A percentile compares a stretch with the other conserved stretches of the same genome.
Evolutionary conservation across 495 filamentous ascomycete species (phyloP).

Genomic region (Hypoxylon crocopeplum): DNA sequence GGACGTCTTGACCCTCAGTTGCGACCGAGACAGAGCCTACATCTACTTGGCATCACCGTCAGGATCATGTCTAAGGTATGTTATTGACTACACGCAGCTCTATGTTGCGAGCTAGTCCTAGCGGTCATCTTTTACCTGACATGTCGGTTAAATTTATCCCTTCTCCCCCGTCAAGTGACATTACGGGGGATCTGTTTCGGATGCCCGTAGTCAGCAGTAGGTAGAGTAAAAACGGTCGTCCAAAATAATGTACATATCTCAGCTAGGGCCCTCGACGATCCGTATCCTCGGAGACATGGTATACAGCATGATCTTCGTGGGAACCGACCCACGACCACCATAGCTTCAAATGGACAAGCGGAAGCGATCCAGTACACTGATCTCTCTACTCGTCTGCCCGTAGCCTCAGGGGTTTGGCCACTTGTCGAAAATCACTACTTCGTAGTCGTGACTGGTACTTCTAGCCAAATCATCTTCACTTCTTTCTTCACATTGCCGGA

Average conservation of each 20-base stretch:
- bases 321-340: slow-evolving; percentile 27
- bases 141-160: slow-evolving; percentile 3
- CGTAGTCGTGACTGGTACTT: slow-evolving; percentile 10
- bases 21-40: background rate
- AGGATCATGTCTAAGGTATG: slow-evolving; percentile 13
- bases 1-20: background rate
- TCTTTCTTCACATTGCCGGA: slow-evolving; percentile 31
- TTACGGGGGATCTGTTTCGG: slow-evolving; percentile 28
- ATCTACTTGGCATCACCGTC: background rate
- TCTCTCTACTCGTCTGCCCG: slow-evolving; percentile 7
- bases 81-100: slow-evolving; percentile 1
- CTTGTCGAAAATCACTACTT: slow-evolving; percentile 25
- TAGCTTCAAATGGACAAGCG: slow-evolving; percentile 19
- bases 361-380: slow-evolving; percentile 15
- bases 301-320: slow-evolving; percentile 32
- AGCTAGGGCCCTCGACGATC: slow-evolving; percentile 31
- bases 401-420: slow-evolving; percentile 14
- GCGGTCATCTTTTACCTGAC: slow-evolving; percentile 14
- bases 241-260: slow-evolving; percentile 22
- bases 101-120: slow-evolving; percentile 16
- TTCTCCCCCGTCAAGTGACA: slow-evolving; percentile 19
- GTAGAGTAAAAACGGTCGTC: slow-evolving; percentile 2
- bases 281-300: slow-evolving; percentile 26
- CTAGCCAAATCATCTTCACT: slow-evolving; percentile 22
- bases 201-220: slow-evolving; percentile 13